Evolutionary conservation across 176 grass and related monocot species (phyloP).

Genomic region (Hsuehochloa calcarea): DNA sequence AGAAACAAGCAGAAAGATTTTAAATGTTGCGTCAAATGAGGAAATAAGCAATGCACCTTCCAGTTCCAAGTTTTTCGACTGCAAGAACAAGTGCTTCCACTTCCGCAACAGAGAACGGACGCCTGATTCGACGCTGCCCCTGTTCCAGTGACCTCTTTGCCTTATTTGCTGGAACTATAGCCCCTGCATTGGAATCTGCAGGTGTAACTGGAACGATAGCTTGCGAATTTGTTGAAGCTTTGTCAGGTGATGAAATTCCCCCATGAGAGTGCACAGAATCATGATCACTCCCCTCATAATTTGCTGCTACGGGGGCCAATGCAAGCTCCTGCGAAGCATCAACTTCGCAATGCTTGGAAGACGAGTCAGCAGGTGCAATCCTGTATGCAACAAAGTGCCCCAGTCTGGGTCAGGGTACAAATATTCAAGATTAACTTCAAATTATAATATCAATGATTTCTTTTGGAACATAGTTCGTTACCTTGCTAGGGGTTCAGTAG

Average conservation of each 20-base stretch:
- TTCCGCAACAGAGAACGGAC: conserved; percentile 91
- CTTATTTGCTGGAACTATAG: conserved; percentile 49
- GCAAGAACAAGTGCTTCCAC: conserved; percentile 94
- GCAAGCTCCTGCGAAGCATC: conserved; percentile 54
- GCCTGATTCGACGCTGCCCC: conserved; percentile 83
- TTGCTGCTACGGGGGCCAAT: conserved; percentile 51
- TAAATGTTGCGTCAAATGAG: background rate
- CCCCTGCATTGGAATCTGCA: conserved; percentile 45
- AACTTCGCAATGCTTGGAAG: conserved; percentile 39
- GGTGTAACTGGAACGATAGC: conserved; percentile 50
- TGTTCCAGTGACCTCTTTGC: conserved; percentile 63
- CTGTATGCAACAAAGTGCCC: conserved; percentile 38
- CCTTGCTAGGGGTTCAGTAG: conserved; percentile 76
- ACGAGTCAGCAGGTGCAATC: conserved; percentile 43
- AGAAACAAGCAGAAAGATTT: conserved; percentile 26
- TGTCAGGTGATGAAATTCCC: conserved; percentile 61
- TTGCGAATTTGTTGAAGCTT: conserved; percentile 43
- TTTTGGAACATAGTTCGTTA: conserved; percentile 35
- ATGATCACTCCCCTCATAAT: conserved; percentile 62
- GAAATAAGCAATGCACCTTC: conserved; percentile 64
- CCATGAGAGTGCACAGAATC: conserved; percentile 63
- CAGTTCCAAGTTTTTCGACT: conserved; percentile 97
- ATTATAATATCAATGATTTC: background rate
- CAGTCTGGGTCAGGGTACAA: background rate
- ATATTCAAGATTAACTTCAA: background rate